Conservation (phyloP, 169 alveolate genomes). For the Toxoplasma gondii region DNA sequence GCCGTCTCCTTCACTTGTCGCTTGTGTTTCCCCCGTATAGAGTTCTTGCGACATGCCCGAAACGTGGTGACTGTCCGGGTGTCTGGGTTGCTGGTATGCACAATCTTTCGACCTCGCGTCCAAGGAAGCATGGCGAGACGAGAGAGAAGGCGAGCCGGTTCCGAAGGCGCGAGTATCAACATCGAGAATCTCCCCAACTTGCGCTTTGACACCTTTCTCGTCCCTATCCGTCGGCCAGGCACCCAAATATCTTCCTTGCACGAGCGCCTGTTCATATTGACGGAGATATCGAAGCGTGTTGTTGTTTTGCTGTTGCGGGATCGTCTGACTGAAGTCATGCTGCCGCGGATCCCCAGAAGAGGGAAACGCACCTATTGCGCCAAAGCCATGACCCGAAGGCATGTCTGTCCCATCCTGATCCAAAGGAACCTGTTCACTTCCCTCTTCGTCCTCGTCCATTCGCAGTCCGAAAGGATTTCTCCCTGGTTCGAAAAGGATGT, state of each 20-base stretch:
- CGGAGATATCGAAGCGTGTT: background rate
- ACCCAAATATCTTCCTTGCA: background rate
- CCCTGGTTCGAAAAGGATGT: background rate
- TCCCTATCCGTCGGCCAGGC: background rate
- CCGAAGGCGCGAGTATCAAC: slow-evolving; percentile 2
- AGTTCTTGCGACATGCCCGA: background rate
- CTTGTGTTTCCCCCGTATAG: background rate
- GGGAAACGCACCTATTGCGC: background rate
- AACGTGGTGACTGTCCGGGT: background rate
- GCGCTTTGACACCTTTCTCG: background rate
- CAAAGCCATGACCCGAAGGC: too few species aligned
- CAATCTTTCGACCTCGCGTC: background rate
- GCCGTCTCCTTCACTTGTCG: background rate
- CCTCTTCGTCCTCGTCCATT: background rate
- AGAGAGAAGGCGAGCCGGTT: background rate
- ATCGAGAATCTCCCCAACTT: background rate
- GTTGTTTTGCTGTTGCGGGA: background rate
- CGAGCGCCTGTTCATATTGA: background rate
- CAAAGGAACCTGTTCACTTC: background rate
- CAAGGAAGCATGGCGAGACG: background rate
- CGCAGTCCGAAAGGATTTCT: background rate
- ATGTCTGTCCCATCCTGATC: background rate
- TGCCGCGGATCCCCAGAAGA: background rate
- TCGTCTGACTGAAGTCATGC: background rate
- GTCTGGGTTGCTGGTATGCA: background rate